Evolutionary conservation across 176 grass and related monocot species (phyloP), one percentile per base, ranked within the genome.

Genomic region (Eleusine coracana): DNA sequence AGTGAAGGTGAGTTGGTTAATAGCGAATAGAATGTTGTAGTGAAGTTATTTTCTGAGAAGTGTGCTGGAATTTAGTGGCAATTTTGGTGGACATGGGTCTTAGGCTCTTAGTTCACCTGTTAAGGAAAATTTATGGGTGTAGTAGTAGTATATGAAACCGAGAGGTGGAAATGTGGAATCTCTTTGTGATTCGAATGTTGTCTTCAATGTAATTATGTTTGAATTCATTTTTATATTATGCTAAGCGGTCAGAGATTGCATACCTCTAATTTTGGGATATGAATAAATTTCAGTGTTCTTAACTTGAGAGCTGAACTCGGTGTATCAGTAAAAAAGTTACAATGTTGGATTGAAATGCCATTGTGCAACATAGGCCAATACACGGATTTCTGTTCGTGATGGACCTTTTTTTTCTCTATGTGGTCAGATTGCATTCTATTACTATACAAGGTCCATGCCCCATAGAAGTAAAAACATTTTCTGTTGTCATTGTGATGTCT

Each of bases 1-100:
- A n/a, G 88, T 99, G 48, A 99, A 99, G 93, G 96, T 99, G 62
- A 11, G 44, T 62, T 71, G 58, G 15, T 25, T 70, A 48, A 36
- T 74, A 55, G 8, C 25, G 44, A 51, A 14, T 12, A 59, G 0
- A 21, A 17, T 71, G 51, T 68, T 37, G 8, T 36, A 31, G 58
- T 54, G 12, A 62, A 42, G 23, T 20, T 69, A 49, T 16, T 25
- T 36, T 25, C 39, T 44, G 10, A 65, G 52, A 18, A 21, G 1
- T 21, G 0, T 71, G 20, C 13, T 82, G 17, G 8, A 48, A 73
- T 67, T 76, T 31, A 5, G 27, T 46, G 54, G 58, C 36, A 61
- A 50, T 14, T 82, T 41, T 78, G 17, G 65, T 59, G 18, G 29
- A 56, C 66, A 5, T 39, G 67, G 10, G 3, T 54, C 36, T 68